Percentiles rank a stretch among this genome's conserved stretches.
phyloP scores from a whole-genome alignment of 257 asterid genomes.

The Ehretia macrophylla region DNA sequence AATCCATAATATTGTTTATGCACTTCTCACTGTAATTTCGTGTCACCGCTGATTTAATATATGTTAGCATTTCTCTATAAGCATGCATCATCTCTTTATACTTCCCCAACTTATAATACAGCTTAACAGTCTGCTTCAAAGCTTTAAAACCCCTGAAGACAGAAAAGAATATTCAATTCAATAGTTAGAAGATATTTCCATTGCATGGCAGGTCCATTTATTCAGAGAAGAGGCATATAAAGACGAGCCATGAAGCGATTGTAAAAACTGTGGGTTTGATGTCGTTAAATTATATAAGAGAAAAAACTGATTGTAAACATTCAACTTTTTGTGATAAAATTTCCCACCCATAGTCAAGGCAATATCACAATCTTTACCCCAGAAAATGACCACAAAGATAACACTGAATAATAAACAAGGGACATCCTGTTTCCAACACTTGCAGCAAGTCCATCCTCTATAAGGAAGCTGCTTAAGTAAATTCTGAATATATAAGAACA shows the following conservation, averaged over 20 bases:
- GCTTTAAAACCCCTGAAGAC: slow-evolving; percentile 95
- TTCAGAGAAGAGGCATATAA: background rate
- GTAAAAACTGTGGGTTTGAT: no score
- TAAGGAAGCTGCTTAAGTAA: no score
- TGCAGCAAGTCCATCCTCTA: no score
- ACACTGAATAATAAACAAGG: no score
- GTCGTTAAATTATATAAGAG: no score
- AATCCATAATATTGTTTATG: slow-evolving; percentile 96
- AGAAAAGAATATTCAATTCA: slow-evolving; percentile 9
- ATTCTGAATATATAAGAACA: no score
- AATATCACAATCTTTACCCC: no score
- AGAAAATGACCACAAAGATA: no score
- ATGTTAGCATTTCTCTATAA: slow-evolving; percentile 88
- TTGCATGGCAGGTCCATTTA: background rate
- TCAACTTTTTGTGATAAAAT: no score
- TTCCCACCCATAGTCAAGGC: no score
- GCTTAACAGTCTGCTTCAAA: slow-evolving; percentile 91
- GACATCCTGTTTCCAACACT: no score
- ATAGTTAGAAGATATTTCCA: background rate
- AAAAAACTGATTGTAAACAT: no score
- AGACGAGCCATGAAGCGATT: background rate
- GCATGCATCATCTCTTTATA: slow-evolving; percentile 96
- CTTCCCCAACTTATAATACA: slow-evolving; percentile 84
- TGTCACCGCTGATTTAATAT: slow-evolving; percentile 92
- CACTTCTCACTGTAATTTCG: slow-evolving; percentile 98